Evolutionary conservation across 2,329 filamentous ascomycete genomes (phyloP), one percentile per base, ranked within the genome.

Genomic region (Epicoccum nigrum): DNA sequence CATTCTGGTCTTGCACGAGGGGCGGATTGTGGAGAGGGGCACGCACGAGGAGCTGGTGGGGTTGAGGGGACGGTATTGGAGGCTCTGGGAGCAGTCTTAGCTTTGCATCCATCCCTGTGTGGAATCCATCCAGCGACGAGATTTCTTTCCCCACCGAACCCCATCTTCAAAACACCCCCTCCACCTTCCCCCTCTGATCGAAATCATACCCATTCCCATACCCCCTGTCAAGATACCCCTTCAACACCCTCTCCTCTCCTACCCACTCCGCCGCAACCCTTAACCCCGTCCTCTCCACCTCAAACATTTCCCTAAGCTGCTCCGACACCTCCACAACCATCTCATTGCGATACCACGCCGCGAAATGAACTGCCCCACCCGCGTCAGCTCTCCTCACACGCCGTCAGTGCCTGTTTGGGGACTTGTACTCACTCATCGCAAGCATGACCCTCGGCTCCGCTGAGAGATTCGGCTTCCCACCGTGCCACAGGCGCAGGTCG

Each of bases 1-100:
- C 4, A 77, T 78, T 19, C 72, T 72, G 49, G 75, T 78, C 3
- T 55, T 78, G 37, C 58, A 69, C 5, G 58, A 70, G 20, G 75
- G 76, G 1, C 65, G 56, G 25, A 67, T 77, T 25, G 68, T 67
- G 6, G 75, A 77, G 58, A 44, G 45, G 15, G 75, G 75, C 0
- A 69, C 59, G 15, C 58, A 64, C 38, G 8, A 23, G 12, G 54
- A 53, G n/a, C 30, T 62, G 15, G 48, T 32, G 7, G 35, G 30
- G 12, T 25, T 3, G 12, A 40, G 34, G 15, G 50, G 50, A 13
- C 44, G 28, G 12, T 48, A 47, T 28, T 48, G 39, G 33, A 19
- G 47, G 12, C 44, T 53, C 9, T 53, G 44, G 44, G n/a, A 39
- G 23, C 23, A 39, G 15, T 39, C 21, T 28, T 39, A 30, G 28